These are phyloP conservation scores for Yamadazyma sp. DNA, from an alignment of 805 yeast species.

Conservation along the genomic window DNA sequence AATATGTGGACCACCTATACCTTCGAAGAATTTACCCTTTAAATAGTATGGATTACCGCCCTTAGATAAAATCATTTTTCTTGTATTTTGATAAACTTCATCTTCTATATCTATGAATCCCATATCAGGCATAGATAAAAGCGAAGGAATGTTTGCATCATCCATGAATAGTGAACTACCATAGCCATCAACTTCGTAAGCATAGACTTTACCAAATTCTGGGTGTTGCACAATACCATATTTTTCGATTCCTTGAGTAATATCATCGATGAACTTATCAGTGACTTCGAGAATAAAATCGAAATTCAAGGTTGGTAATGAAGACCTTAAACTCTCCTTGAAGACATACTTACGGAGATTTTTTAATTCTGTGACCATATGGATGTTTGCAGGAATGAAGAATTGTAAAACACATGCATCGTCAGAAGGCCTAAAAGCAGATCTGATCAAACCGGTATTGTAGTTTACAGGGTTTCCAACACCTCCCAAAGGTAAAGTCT, in stretches of 20 bases:
- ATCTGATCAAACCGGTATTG: constrained; percentile 68
- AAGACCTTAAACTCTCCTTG: no score
- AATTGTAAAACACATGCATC: constrained; percentile 80
- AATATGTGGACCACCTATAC: constrained; percentile 90
- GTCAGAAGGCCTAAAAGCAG: constrained; percentile 86
- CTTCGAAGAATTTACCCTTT: constrained; percentile 60
- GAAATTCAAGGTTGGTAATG: background rate
- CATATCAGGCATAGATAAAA: constrained; percentile 74
- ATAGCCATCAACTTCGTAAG: constrained; percentile 87
- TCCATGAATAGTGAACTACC: constrained; percentile 77
- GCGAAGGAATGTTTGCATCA: constrained; percentile 86
- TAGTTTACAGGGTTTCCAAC: constrained; percentile 79
- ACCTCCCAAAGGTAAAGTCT: constrained; percentile 76
- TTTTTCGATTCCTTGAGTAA: constrained; percentile 55
- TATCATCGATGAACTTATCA: constrained; percentile 34
- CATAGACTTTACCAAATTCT: constrained; percentile 70
- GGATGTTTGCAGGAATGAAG: constrained; percentile 85
- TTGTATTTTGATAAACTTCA: constrained; percentile 68
- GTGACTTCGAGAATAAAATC: constrained; percentile 16
- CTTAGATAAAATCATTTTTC: constrained; percentile 68
- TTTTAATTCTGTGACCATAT: constrained; percentile 61
- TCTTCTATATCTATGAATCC: constrained; percentile 57
- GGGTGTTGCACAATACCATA: constrained; percentile 70
- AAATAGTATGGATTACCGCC: constrained; percentile 78
- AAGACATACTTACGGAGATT: constrained; percentile 25